Percentiles rank a stretch among this genome's conserved stretches.
These are phyloP conservation scores for Eurotiales sp. DNA, from an alignment of 2,329 filamentous ascomycete species.

Conservation along the genomic window DNA sequence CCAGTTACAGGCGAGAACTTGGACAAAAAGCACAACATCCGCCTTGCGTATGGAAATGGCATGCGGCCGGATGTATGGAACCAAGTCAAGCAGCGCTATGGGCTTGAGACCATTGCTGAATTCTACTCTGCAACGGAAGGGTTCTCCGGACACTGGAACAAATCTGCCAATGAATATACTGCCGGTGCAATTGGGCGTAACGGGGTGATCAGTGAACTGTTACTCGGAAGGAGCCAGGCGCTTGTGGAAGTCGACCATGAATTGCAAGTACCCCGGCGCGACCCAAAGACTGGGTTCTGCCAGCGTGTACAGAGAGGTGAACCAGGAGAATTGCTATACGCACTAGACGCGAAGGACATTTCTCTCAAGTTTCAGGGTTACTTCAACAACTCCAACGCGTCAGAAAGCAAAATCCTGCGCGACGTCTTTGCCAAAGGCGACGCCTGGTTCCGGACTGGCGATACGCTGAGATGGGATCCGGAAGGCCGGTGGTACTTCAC, in stretches of 20 bases:
- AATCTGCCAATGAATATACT: slow-evolving; percentile 66
- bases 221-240: slow-evolving; percentile 51
- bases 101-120: slow-evolving; percentile 68
- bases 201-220: slow-evolving; percentile 57
- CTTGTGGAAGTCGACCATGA: slow-evolving; percentile 70
- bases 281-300: slow-evolving; percentile 68
- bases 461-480: slow-evolving; percentile 66
- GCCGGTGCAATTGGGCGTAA: slow-evolving; percentile 75
- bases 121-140: slow-evolving; percentile 81
- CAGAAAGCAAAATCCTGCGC: slow-evolving; percentile 68
- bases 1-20: slow-evolving; percentile 62
- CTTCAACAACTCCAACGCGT: slow-evolving; percentile 68
- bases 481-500: slow-evolving; percentile 75
- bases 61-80: slow-evolving; percentile 84
- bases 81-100: slow-evolving; percentile 75
- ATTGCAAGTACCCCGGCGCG: slow-evolving; percentile 64
- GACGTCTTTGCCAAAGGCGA: slow-evolving; percentile 72
- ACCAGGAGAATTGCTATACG: slow-evolving; percentile 71
- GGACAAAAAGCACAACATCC: slow-evolving; percentile 70
- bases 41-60: slow-evolving; percentile 77
- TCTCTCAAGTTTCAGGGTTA: slow-evolving; percentile 73
- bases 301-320: slow-evolving; percentile 55
- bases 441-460: slow-evolving; percentile 80
- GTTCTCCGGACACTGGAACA: slow-evolving; percentile 66
- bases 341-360: slow-evolving; percentile 63